Percentiles rank a stretch among this genome's conserved stretches.
Evolutionary conservation across 225 moss, liverwort and hornwort species (phyloP).

Genomic region (Asterella californica): DNA sequence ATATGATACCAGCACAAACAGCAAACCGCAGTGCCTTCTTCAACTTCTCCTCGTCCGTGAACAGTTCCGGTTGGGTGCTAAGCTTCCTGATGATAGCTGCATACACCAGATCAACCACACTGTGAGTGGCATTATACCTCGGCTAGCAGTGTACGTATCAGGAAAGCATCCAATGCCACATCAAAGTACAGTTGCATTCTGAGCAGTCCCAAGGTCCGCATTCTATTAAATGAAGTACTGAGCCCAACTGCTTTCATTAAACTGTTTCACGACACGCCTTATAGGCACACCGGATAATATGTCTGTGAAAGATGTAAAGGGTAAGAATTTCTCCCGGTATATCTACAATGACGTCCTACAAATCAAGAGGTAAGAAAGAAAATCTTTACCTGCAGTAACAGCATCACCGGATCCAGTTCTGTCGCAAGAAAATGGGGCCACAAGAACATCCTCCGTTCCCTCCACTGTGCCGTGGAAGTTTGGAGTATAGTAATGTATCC

Average conservation of each 20-base stretch:
- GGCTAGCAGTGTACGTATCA: background rate
- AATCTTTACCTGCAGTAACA: constrained; percentile 62
- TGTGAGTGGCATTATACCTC: constrained; percentile 11
- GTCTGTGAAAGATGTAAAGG: too few relatives aligned
- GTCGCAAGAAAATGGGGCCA: constrained; percentile 83
- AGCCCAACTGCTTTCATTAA: too few relatives aligned
- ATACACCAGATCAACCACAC: constrained; percentile 13
- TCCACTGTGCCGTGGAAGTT: constrained; percentile 75
- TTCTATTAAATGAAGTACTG: too few relatives aligned
- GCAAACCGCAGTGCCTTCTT: constrained; percentile 91
- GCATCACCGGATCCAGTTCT: constrained; percentile 98
- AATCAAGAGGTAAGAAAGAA: background rate
- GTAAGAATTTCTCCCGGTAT: too few relatives aligned
- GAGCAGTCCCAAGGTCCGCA: too few relatives aligned
- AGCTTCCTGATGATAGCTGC: constrained; percentile 88
- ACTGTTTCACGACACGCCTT: too few relatives aligned
- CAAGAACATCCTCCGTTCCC: constrained; percentile 92
- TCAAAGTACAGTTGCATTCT: too few relatives aligned
- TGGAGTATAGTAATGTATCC: constrained; percentile 88
- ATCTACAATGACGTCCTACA: background rate
- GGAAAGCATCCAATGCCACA: background rate
- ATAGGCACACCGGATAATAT: too few relatives aligned
- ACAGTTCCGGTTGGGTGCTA: constrained; percentile 73
- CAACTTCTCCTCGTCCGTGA: constrained; percentile 67
- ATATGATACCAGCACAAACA: constrained; percentile 81